Evolutionary conservation across 2,329 filamentous ascomycete genomes (phyloP), one percentile per base, ranked within the genome.

Genomic region (Sporothrix euskadiensis): DNA sequence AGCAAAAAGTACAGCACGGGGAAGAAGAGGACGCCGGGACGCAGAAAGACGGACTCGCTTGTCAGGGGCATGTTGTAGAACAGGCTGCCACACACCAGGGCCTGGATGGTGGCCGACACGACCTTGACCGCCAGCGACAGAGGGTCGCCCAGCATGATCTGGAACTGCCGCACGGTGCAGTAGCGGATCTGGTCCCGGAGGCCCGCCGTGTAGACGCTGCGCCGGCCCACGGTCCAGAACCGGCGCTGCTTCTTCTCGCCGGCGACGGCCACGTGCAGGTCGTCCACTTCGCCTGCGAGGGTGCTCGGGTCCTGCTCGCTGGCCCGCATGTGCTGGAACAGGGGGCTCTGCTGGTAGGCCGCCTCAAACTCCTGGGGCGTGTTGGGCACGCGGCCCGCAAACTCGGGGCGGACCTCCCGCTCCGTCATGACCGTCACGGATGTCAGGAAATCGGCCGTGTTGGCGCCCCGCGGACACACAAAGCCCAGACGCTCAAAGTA

Each of bases 101-200:
- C 84, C 79, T 93, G 92, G 74, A 90, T 87, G 73, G 94, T 82
- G 77, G 94, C 92, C 79, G 94, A 93, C 81, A 94, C 92, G 74
- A 92, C 86, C 78, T 95, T 96, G 61, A 92, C 94, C 80, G 89
- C 91, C 0, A 96, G 84, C 0, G 91, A 91, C 0, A 90, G 90
- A 74, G 87, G 90, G 81, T 97, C 92, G 54, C 92, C 92, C 79
- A 88, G 87, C 39, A 94, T 88, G 41, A 97, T 86, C 91, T 92
- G 94, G 74, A 93, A 90, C 80, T 96, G 92, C 57, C 93, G 88
- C 76, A 89, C 85, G 0, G 91, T 91, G 83, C 91, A 84, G 8
- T 89, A 88, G 39, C 88, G 79, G 1, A 96, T 90, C 81, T 96
- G 93, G 5, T 88, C 86, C 59, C 86, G 82, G 78, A 94, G 92